These are phyloP conservation scores for Ophiosphaerella herpotricha DNA, from an alignment of 2,329 filamentous ascomycete species.

Conservation along the genomic window DNA sequence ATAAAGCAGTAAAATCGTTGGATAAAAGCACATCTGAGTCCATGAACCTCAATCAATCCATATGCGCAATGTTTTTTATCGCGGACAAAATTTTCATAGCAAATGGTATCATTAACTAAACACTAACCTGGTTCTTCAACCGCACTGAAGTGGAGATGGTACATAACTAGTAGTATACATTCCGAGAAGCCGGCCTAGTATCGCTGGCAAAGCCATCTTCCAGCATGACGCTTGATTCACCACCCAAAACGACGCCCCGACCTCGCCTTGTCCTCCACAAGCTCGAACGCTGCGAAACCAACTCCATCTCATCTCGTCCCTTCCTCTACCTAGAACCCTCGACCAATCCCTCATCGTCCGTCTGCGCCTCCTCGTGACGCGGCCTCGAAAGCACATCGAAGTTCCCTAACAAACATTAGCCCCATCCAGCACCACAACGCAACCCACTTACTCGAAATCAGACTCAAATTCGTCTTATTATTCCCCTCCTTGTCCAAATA, in stretches of 20 bases:
- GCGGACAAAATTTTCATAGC: neutral
- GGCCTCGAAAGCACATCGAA: conserved; percentile 41
- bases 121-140: conserved; percentile 4
- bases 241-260: neutral
- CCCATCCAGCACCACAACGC: neutral
- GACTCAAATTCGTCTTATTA: conserved; percentile 65
- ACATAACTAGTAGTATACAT: conserved; percentile 33
- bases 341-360: conserved; percentile 42
- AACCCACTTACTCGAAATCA: conserved; percentile 72
- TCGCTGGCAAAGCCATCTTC: neutral
- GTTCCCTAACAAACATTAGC: conserved; percentile 29
- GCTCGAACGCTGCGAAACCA: no score
- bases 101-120: conserved; percentile 23
- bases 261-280: no score
- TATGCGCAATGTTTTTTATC: neutral
- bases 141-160: conserved; percentile 36
- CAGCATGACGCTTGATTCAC: neutral
- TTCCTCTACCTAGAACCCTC: conserved; percentile 26
- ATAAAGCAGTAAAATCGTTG: neutral
- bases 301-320: neutral
- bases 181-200: neutral
- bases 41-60: neutral
- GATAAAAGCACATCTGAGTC: neutral
- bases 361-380: conserved; percentile 26
- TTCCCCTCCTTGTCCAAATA: conserved; percentile 71